phyloP scores from a whole-genome alignment of 768 basidiomycete genomes.

The Phaeolepiota aurea region DNA sequence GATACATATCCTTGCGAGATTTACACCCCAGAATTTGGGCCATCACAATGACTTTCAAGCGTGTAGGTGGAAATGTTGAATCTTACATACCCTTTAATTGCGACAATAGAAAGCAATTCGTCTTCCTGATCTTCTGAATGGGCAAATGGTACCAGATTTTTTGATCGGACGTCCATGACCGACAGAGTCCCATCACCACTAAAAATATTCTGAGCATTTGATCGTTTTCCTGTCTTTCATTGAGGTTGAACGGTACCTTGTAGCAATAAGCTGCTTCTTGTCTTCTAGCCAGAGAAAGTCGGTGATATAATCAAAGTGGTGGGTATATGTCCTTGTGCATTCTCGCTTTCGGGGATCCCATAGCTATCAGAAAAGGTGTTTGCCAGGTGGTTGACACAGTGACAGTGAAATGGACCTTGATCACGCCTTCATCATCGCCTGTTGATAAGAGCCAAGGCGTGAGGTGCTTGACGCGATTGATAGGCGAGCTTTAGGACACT shows the following conservation, averaged over 20 bases:
- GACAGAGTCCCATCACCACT: slow-evolving; percentile 93
- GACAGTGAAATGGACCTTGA: slow-evolving; percentile 52
- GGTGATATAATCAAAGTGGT: slow-evolving; percentile 93
- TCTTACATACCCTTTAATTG: slow-evolving; percentile 67
- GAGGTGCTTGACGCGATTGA: slow-evolving; percentile 77
- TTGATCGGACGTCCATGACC: slow-evolving; percentile 85
- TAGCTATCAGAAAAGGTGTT: too few species aligned
- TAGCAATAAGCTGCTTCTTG: slow-evolving; percentile 78
- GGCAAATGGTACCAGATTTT: slow-evolving; percentile 65
- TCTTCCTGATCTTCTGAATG: slow-evolving; percentile 97
- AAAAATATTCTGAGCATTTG: not conserved
- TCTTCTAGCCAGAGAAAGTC: slow-evolving; percentile 84
- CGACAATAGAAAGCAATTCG: slow-evolving; percentile 77
- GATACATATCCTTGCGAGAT: too few species aligned
- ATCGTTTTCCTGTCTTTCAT: not conserved
- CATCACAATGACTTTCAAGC: too few species aligned
- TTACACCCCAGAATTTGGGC: too few species aligned
- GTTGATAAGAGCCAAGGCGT: slow-evolving; percentile 69
- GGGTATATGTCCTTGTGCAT: slow-evolving; percentile 59
- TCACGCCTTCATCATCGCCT: slow-evolving; percentile 90
- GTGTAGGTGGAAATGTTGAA: not conserved
- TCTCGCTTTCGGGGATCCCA: slow-evolving; percentile 81
- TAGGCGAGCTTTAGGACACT: slow-evolving; percentile 53
- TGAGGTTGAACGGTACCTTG: slow-evolving; percentile 46
- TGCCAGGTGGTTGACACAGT: too few species aligned